phyloP scores from a whole-genome alignment of 139 green algal species.

The Picochlorum sp. region DNA sequence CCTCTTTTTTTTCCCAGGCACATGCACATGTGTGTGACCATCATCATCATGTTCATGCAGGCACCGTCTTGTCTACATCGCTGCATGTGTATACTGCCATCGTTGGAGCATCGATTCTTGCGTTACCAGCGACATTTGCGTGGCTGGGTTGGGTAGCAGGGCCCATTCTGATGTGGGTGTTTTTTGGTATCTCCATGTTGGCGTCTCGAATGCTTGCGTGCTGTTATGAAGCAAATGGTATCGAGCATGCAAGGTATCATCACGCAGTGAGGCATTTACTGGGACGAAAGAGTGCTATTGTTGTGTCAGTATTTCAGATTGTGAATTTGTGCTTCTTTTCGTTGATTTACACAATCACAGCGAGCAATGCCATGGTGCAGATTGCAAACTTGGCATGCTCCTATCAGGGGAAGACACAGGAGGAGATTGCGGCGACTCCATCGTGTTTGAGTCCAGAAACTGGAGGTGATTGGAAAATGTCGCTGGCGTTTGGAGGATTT shows the following conservation, averaged over 20 bases:
- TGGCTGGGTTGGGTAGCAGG: background rate
- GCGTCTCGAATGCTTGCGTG: background rate
- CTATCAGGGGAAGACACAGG: background rate
- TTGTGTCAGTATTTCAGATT: slow-evolving; percentile 14
- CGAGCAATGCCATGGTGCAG: background rate
- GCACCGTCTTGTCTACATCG: background rate
- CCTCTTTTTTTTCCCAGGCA: too few species aligned
- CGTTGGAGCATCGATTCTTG: background rate
- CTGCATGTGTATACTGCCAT: slow-evolving; percentile 2
- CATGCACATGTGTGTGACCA: background rate
- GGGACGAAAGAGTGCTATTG: background rate
- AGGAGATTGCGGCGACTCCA: background rate
- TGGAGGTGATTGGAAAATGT: slow-evolving; percentile 22
- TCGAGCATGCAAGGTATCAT: slow-evolving; percentile 1
- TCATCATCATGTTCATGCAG: background rate
- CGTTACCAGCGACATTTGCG: background rate
- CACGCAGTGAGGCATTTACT: background rate
- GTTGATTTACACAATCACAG: slow-evolving; percentile 20
- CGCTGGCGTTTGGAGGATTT: slow-evolving; percentile 32
- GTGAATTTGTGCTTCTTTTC: slow-evolving; percentile 14
- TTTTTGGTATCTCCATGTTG: background rate
- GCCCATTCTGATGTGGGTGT: background rate
- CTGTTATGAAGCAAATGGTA: background rate
- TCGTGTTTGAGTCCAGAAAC: background rate
- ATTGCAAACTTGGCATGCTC: slow-evolving; percentile 5